Evolutionary conservation across 805 yeast genomes (phyloP).

Genomic region (Myxozyma kluyveri): DNA sequence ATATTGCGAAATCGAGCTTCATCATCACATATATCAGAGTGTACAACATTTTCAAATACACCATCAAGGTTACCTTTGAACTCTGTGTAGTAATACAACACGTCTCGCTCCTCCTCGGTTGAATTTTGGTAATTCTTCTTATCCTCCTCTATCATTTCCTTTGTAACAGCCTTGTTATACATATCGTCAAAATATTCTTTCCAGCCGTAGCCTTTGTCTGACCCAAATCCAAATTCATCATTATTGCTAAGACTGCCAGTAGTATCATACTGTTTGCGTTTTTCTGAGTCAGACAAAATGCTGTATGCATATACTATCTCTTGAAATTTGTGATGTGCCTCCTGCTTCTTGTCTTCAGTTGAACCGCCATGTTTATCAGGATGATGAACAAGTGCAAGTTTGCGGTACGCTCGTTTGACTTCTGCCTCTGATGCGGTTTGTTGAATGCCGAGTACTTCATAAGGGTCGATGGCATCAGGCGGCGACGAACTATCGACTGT

Average conservation of each 20-base stretch:
- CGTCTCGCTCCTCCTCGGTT: constrained; percentile 49
- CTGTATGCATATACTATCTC: constrained; percentile 72
- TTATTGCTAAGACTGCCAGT: constrained; percentile 58
- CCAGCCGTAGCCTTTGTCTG: constrained; percentile 37
- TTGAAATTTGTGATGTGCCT: constrained; percentile 52
- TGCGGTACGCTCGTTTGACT: constrained; percentile 66
- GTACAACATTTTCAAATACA: constrained; percentile 74
- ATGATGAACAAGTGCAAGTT: constrained; percentile 59
- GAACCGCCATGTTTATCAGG: constrained; percentile 59
- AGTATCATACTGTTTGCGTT: constrained; percentile 59
- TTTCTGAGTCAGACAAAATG: constrained; percentile 57
- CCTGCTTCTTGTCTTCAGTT: constrained; percentile 29
- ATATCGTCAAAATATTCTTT: constrained; percentile 41
- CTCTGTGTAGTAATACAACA: constrained; percentile 55
- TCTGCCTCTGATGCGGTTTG: constrained; percentile 45
- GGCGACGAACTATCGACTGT: neutral
- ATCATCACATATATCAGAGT: constrained; percentile 62
- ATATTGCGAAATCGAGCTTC: constrained; percentile 59
- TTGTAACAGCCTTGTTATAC: constrained; percentile 39
- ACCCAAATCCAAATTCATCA: constrained; percentile 25
- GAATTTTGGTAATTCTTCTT: constrained; percentile 54
- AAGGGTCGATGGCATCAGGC: constrained; percentile 57
- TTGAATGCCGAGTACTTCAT: constrained; percentile 49
- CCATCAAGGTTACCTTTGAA: constrained; percentile 66
- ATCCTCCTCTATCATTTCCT: constrained; percentile 62